phyloP scores from a whole-genome alignment of 2,329 filamentous ascomycete species.

The Verticillium tricorpus region DNA sequence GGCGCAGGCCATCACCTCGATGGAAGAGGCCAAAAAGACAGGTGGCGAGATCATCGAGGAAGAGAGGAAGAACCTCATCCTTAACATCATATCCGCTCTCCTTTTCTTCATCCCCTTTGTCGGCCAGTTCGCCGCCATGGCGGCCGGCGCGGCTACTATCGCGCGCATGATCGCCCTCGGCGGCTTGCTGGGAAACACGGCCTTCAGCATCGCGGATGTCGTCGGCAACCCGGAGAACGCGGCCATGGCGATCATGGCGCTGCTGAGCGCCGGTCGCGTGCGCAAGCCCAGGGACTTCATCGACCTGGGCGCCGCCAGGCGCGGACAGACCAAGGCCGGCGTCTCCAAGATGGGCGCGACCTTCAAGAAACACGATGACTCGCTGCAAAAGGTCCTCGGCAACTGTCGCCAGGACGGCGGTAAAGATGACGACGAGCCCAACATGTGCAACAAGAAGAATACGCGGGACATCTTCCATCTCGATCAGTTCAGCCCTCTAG shows the following conservation, averaged over 20 bases:
- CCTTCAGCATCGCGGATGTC: background rate
- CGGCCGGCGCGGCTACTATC: background rate
- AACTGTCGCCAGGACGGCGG: constrained; percentile 1
- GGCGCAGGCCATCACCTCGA: constrained; percentile 1
- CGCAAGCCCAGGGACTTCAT: background rate
- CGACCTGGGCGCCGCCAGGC: background rate
- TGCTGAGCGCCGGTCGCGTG: background rate
- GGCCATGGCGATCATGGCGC: constrained; percentile 3
- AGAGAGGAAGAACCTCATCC: constrained; percentile 4
- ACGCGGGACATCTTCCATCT: no score
- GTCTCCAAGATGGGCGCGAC: background rate
- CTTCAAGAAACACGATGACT: constrained; percentile 4
- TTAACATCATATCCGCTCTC: constrained; percentile 1
- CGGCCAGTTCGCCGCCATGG: constrained; percentile 1
- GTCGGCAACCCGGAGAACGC: background rate
- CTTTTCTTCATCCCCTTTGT: constrained; percentile 4
- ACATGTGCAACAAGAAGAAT: background rate
- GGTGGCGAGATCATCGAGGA: background rate
- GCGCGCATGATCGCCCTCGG: constrained; percentile 3
- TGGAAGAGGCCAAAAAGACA: background rate
- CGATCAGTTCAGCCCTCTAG: background rate
- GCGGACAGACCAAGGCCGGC: background rate
- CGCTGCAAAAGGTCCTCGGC: background rate
- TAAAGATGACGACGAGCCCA: background rate
- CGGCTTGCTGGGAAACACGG: constrained; percentile 1